Percentiles rank a stretch among this genome's conserved stretches.
Conservation (phyloP, 2,329 filamentous ascomycete species). For the Alternaria sp. region DNA sequence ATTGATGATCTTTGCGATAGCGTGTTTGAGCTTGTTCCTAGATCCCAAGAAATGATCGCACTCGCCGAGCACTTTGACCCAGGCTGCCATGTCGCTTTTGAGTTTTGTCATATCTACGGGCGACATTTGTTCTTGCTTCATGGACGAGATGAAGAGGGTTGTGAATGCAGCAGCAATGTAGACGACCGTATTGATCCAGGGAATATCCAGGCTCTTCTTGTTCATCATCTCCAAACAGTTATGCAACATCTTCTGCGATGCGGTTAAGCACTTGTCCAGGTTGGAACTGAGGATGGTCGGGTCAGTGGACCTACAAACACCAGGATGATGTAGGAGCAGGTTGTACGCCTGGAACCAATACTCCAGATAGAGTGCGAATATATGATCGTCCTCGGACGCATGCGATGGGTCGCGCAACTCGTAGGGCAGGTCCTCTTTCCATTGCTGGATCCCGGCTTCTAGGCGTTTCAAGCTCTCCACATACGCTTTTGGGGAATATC, state of each 20-base stretch:
- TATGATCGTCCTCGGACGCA: slow-evolving; percentile 57
- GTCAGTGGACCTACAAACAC: slow-evolving; percentile 60
- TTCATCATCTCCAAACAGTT: slow-evolving; percentile 67
- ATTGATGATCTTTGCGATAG: slow-evolving; percentile 60
- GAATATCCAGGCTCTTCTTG: slow-evolving; percentile 76
- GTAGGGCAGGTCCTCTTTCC: slow-evolving; percentile 70
- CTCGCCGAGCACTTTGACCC: slow-evolving; percentile 73
- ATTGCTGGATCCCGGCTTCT: slow-evolving; percentile 69
- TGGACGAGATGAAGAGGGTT: slow-evolving; percentile 72
- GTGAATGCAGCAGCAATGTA: slow-evolving; percentile 79
- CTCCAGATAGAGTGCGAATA: slow-evolving; percentile 60
- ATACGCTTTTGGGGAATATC: slow-evolving; percentile 70
- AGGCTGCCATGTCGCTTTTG: slow-evolving; percentile 72
- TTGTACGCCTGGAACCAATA: slow-evolving; percentile 60
- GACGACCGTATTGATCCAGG: slow-evolving; percentile 77
- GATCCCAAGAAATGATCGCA: slow-evolving; percentile 68
- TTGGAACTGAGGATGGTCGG: slow-evolving; percentile 67
- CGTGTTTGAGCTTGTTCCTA: slow-evolving; percentile 58
- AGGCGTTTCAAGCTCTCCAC: slow-evolving; percentile 68
- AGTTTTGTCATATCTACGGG: slow-evolving; percentile 67
- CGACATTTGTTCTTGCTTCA: slow-evolving; percentile 69
- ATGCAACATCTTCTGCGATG: slow-evolving; percentile 69
- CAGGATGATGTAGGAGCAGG: slow-evolving; percentile 63
- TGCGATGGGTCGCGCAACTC: slow-evolving; percentile 62
- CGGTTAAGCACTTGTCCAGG: slow-evolving; percentile 68